These are phyloP conservation scores for Cercophora samala DNA, from an alignment of 495 filamentous ascomycete genomes.

Conservation along the genomic window DNA sequence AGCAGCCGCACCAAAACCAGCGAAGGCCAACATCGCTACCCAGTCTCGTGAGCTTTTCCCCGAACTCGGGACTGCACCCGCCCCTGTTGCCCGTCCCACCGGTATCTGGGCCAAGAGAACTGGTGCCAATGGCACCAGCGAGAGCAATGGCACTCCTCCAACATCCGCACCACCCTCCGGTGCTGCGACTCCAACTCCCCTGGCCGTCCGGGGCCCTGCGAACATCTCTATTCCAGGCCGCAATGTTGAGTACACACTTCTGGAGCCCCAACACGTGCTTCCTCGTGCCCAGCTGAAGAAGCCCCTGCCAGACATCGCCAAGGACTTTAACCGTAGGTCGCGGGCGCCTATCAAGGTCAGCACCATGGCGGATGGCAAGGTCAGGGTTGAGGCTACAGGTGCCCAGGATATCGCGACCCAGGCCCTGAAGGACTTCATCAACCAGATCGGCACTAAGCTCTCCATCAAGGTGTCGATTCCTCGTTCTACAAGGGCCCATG, in stretches of 20 bases:
- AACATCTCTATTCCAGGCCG: conserved; percentile 72
- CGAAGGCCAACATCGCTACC: conserved; percentile 60
- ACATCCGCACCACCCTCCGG: conserved; percentile 59
- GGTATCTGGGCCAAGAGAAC: conserved; percentile 56
- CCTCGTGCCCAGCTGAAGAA: conserved; percentile 74
- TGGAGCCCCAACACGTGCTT: conserved; percentile 69
- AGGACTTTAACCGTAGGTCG: conserved; percentile 84
- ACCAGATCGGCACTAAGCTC: conserved; percentile 82
- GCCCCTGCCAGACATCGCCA: conserved; percentile 73
- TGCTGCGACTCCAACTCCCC: conserved; percentile 52
- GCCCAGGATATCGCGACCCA: conserved; percentile 72
- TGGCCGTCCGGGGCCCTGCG: conserved; percentile 46
- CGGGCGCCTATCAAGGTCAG: conserved; percentile 78
- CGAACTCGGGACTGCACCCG: conserved; percentile 67
- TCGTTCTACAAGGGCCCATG: conserved; percentile 71
- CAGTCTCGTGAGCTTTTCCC: conserved; percentile 89
- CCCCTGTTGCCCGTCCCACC: conserved; percentile 55
- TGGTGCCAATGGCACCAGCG: conserved; percentile 49
- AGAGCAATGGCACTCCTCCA: conserved; percentile 49
- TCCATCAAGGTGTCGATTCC: conserved; percentile 74
- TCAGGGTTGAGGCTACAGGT: conserved; percentile 79
- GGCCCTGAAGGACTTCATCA: conserved; percentile 80
- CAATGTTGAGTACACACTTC: conserved; percentile 67
- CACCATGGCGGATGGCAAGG: conserved; percentile 58
- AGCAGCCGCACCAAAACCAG: conserved; percentile 44